These are phyloP conservation scores for Xylaria flabelliformis DNA, from an alignment of 495 filamentous ascomycete genomes.

Conservation along the genomic window DNA sequence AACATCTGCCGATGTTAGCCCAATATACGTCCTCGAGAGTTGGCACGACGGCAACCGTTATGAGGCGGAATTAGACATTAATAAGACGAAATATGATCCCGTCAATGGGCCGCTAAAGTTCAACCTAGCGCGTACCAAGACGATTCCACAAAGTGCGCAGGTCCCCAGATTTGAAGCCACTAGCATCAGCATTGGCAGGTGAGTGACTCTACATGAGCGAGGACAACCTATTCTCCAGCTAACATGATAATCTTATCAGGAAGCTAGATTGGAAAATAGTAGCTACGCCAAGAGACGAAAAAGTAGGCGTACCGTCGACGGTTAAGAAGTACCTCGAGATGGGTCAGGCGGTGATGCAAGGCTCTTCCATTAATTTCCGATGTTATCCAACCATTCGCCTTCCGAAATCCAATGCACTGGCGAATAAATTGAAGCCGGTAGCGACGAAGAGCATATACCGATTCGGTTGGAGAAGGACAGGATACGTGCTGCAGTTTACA, in stretches of 20 bases:
- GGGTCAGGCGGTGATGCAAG: conserved; percentile 23
- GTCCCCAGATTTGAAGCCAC: conserved; percentile 41
- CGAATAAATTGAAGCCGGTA: conserved; percentile 39
- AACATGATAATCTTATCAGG: conserved; percentile 23
- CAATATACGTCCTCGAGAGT: conserved; percentile 34
- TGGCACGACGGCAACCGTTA: conserved; percentile 28
- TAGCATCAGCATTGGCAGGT: conserved; percentile 51
- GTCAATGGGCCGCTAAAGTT: conserved; percentile 19
- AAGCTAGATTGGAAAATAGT: conserved; percentile 51
- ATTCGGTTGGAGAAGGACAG: conserved; percentile 53
- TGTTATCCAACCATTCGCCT: conserved; percentile 33
- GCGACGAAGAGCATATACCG: conserved; percentile 59
- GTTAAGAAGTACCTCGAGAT: conserved; percentile 29
- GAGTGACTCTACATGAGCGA: conserved; percentile 23
- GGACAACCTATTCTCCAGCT: not conserved
- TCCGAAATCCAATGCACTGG: not conserved
- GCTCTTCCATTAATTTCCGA: conserved; percentile 29
- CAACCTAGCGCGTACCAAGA: conserved; percentile 21
- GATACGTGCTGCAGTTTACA: conserved; percentile 62
- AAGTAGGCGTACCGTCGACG: conserved; percentile 32
- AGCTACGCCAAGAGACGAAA: conserved; percentile 41
- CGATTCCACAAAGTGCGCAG: conserved; percentile 28
- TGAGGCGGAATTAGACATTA: conserved; percentile 26
- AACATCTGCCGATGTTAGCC: conserved; percentile 29
- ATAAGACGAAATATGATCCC: not conserved